Evolutionary conservation across 225 moss, liverwort and hornwort species (phyloP), one percentile per base, ranked within the genome.

Genomic region (Sphagnum contortum): DNA sequence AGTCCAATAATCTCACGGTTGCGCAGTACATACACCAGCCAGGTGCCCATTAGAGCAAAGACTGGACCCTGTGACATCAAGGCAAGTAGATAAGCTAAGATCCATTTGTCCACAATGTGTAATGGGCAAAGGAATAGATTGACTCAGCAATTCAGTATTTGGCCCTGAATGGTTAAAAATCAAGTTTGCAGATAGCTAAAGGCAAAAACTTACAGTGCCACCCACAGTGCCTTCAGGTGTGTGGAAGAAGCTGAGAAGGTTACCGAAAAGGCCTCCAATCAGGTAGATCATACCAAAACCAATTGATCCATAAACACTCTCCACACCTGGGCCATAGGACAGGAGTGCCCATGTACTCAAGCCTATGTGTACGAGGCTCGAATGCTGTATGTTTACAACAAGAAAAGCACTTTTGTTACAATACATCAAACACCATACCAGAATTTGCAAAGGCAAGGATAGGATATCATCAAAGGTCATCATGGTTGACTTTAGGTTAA

Each of bases 291-390:
- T 88, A 49, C 89, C 80, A 66, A 95, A 95, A 8, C 94, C 94
- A 68, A 88, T 69, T 59, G 88, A 81, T 57, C 94, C 91, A 74
- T 91, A 95, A 2, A 91, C 94, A 74, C 88, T 95, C 60, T 89
- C 94, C 7, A 95, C 94, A 46, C 88, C 94, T 69, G 94, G 94
- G 3, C 94, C 94, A 74, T 91, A 95, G 45, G 91, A 88, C 48
- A 95, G 88, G 66, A 95, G 73, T 44, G 91, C 89, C 94, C 94
- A 95, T n/a, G 94, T 89, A 73, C 94, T 89, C 61, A 95, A 87
- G 57, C 84, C 89, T 70, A 95, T 75, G 66, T 95, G 94, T 64
- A 91, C 59, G 60, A 89, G 59, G 66, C 94, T 87, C 57, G 94
- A 80, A 75, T 95, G 94, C 91, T 95, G 89, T 63, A 29, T 29